phyloP scores from a whole-genome alignment of 192 early-diverging fungal genomes.

The Rhizophagus prolifer region DNA sequence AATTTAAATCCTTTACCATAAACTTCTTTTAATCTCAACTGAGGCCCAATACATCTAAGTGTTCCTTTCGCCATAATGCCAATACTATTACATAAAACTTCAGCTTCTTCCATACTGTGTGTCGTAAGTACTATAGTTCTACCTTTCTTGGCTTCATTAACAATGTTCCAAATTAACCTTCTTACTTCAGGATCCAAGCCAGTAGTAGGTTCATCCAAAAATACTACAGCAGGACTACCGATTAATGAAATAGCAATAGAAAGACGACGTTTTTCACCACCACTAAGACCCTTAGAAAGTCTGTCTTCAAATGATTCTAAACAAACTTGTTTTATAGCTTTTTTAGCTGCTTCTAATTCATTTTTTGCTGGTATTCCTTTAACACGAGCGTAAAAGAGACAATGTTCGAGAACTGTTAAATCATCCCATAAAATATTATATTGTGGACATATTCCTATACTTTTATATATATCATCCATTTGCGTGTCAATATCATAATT shows the following conservation, averaged over 20 bases:
- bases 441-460: constrained; percentile 76
- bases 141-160: constrained; percentile 53
- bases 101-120: constrained; percentile 81
- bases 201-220: constrained; percentile 82
- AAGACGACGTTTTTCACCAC: constrained; percentile 75
- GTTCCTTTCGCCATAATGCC: constrained; percentile 78
- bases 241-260: constrained; percentile 74
- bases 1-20: constrained; percentile 75
- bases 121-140: constrained; percentile 71
- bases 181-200: constrained; percentile 75
- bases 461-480: constrained; percentile 53
- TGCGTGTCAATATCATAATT: constrained; percentile 56
- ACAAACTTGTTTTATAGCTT: constrained; percentile 49
- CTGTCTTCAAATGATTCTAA: constrained; percentile 57
- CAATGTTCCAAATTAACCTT: constrained; percentile 71
- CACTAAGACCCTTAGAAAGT: constrained; percentile 61
- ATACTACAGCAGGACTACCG: constrained; percentile 66
- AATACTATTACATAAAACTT: constrained; percentile 69
- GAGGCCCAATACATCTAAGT: constrained; percentile 62
- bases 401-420: constrained; percentile 62
- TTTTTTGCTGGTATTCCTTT: constrained; percentile 57
- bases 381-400: constrained; percentile 69
- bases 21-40: constrained; percentile 59
- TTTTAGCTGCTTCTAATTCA: constrained; percentile 47
- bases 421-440: constrained; percentile 76